Conservation (phyloP, 2,329 filamentous ascomycete species). For the Fonsecaea pugnacius region DNA sequence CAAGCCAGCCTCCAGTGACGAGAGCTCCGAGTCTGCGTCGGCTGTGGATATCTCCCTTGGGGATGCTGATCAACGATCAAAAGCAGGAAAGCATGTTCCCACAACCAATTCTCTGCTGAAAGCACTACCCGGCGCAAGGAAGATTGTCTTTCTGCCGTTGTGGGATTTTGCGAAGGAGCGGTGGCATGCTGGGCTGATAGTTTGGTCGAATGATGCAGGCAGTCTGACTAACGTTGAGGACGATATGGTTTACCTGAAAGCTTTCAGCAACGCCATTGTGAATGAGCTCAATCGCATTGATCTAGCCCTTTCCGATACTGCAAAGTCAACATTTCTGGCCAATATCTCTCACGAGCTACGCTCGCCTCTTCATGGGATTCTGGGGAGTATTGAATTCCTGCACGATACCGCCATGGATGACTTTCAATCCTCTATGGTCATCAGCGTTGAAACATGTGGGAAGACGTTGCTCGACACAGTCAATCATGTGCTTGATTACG, state of each 20-base stretch:
- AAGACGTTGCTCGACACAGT: slow-evolving; percentile 51
- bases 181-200: slow-evolving; percentile 54
- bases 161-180: slow-evolving; percentile 56
- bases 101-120: slow-evolving; percentile 29
- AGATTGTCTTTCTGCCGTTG: slow-evolving; percentile 53
- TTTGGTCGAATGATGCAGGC: slow-evolving; percentile 46
- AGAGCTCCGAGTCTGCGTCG: slow-evolving; percentile 50
- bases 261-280: slow-evolving; percentile 51
- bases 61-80: background rate
- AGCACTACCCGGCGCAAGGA: slow-evolving; percentile 32
- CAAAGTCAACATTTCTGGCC: slow-evolving; percentile 51
- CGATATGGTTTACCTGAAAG: slow-evolving; percentile 48
- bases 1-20: slow-evolving; percentile 74
- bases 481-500: slow-evolving; percentile 54
- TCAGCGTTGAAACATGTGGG: slow-evolving; percentile 49
- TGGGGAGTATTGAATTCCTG: slow-evolving; percentile 49
- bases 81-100: slow-evolving; percentile 11
- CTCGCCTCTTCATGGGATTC: slow-evolving; percentile 50
- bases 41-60: slow-evolving; percentile 18
- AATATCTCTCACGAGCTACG: slow-evolving; percentile 52
- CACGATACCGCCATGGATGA: slow-evolving; percentile 46
- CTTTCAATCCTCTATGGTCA: slow-evolving; percentile 47
- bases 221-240: slow-evolving; percentile 43
- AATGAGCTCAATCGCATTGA: slow-evolving; percentile 50
- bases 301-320: slow-evolving; percentile 48